Percentiles rank a stretch among this genome's conserved stretches.
Evolutionary conservation across 208 protist genomes (phyloP).

Genomic region (Acanthamoeba culbertsoni): DNA sequence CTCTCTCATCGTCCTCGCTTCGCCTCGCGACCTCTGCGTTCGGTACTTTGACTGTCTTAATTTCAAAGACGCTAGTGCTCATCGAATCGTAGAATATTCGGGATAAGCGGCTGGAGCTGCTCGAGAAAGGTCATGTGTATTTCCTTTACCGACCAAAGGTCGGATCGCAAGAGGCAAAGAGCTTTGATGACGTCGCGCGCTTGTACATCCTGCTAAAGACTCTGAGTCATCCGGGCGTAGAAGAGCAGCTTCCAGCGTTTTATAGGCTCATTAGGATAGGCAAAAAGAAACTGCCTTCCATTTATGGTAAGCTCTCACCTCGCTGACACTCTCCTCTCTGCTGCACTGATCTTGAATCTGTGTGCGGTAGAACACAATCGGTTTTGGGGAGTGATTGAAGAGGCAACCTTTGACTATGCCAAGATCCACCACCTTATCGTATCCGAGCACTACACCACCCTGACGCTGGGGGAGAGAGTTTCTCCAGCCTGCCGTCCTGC

Average conservation of each 20-base stretch:
- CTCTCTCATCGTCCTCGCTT: too few species aligned
- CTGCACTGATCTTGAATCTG: not conserved
- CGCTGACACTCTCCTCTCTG: not conserved
- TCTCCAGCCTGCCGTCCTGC: not conserved
- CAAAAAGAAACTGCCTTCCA: conserved; percentile 31
- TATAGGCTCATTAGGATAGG: not conserved
- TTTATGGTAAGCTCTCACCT: not conserved
- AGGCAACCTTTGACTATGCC: conserved; percentile 5
- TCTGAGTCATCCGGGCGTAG: not conserved
- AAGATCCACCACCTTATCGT: conserved; percentile 29
- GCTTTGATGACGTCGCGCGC: conserved; percentile 1
- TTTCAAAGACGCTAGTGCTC: not conserved
- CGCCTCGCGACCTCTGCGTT: not conserved
- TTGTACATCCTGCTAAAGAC: conserved; percentile 39
- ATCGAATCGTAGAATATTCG: not conserved
- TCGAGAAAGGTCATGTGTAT: conserved; percentile 3
- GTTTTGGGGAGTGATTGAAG: conserved; percentile 11
- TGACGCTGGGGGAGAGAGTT: not conserved
- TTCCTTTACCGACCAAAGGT: conserved; percentile 34
- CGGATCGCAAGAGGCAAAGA: not conserved
- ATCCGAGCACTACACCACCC: conserved; percentile 4
- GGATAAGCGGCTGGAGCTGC: not conserved
- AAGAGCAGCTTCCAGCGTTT: not conserved
- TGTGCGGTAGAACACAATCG: not conserved
- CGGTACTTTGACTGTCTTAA: not conserved